A percentile compares a stretch with the other conserved stretches of the same genome.
These are phyloP conservation scores for Canavalia ensiformis DNA, from an alignment of 306 rosid genomes.

Conservation along the genomic window DNA sequence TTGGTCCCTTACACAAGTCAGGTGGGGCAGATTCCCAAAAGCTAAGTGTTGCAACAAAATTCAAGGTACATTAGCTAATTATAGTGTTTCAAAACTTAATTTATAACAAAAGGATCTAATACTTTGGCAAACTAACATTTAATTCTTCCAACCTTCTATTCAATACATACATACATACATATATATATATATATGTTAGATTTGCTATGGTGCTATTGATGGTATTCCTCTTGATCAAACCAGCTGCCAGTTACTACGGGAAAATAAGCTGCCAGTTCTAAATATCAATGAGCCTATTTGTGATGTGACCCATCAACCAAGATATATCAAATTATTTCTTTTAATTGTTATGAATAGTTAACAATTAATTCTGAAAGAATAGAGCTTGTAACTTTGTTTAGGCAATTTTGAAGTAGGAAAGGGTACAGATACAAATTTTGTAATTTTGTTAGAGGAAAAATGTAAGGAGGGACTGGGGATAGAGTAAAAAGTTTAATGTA, in stretches of 20 bases:
- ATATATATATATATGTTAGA: not conserved
- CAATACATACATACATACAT: too few relatives aligned
- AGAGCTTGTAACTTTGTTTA: slow-evolving; percentile 36
- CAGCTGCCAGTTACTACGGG: slow-evolving; percentile 13
- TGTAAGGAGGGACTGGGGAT: slow-evolving; percentile 1
- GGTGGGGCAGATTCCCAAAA: slow-evolving; percentile 99
- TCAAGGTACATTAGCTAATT: slow-evolving; percentile 68
- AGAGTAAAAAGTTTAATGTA: slow-evolving; percentile 34
- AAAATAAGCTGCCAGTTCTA: not conserved
- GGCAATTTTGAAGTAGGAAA: slow-evolving; percentile 39
- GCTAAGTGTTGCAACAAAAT: slow-evolving; percentile 96
- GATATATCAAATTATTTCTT: slow-evolving; percentile 36
- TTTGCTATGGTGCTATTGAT: slow-evolving; percentile 29
- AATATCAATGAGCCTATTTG: not conserved
- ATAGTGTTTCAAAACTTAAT: slow-evolving; percentile 20
- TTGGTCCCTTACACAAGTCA: slow-evolving; percentile 83
- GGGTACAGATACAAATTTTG: not conserved
- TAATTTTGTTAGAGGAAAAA: slow-evolving; percentile 14
- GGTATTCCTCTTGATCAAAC: slow-evolving; percentile 34
- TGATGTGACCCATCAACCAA: slow-evolving; percentile 30
- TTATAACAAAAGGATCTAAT: slow-evolving; percentile 30
- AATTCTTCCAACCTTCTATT: slow-evolving; percentile 24
- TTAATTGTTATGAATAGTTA: slow-evolving; percentile 26
- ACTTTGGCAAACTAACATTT: not conserved
- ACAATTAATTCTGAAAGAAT: slow-evolving; percentile 11